phyloP scores from a whole-genome alignment of 2,329 filamentous ascomycete species.

The Hansfordia pulvinata region DNA sequence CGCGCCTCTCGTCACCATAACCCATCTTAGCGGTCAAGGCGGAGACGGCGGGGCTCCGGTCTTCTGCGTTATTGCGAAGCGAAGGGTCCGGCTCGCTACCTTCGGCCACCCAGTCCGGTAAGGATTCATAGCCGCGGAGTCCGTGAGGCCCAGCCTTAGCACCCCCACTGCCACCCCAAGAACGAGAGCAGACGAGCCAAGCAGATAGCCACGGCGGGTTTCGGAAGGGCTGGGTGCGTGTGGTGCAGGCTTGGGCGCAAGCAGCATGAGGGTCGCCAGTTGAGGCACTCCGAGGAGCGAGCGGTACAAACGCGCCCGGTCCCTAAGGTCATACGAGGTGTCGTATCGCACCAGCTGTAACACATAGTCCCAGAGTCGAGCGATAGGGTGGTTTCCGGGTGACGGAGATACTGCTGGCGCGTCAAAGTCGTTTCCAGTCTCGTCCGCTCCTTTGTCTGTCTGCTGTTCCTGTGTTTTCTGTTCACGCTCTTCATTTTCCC shows the following conservation, averaged over 20 bases:
- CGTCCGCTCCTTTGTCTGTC: slow-evolving; percentile 18
- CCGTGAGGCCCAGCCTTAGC: no score
- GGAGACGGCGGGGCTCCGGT: no score
- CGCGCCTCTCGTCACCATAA: slow-evolving; percentile 17
- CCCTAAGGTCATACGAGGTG: slow-evolving; percentile 85
- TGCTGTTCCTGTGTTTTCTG: slow-evolving; percentile 4
- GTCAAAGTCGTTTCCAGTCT: slow-evolving; percentile 18
- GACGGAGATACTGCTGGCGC: slow-evolving; percentile 8
- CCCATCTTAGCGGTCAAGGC: no score
- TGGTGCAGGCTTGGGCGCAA: slow-evolving; percentile 89
- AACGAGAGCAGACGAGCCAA: slow-evolving; percentile 79
- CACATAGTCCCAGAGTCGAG: slow-evolving; percentile 71
- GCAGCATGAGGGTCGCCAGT: slow-evolving; percentile 76
- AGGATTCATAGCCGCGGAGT: slow-evolving; percentile 60
- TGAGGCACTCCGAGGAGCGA: slow-evolving; percentile 72
- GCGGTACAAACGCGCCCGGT: slow-evolving; percentile 79
- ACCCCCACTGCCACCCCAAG: slow-evolving; percentile 63
- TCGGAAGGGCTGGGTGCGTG: slow-evolving; percentile 85
- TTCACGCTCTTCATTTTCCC: slow-evolving; percentile 30
- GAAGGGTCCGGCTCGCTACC: slow-evolving; percentile 68
- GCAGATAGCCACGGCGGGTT: slow-evolving; percentile 58
- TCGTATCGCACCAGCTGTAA: slow-evolving; percentile 83
- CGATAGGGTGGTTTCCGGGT: slow-evolving; percentile 52
- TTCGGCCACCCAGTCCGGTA: slow-evolving; percentile 75
- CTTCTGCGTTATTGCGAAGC: no score